phyloP scores from a whole-genome alignment of 352 stramenopile genomes.

The Phytopythium helicoides region DNA sequence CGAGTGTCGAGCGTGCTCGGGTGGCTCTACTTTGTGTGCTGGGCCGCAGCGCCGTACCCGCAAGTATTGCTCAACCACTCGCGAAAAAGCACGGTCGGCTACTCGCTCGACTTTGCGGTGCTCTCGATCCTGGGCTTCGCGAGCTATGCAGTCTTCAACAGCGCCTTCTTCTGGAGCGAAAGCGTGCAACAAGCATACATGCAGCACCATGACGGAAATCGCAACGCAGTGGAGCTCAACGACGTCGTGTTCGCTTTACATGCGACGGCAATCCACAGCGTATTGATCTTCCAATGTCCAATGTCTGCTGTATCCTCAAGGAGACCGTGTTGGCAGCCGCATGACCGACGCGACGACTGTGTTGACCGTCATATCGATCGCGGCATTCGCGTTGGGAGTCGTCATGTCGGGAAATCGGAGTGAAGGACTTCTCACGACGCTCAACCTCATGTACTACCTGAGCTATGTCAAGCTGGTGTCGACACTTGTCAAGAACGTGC shows the following conservation, averaged over 20 bases:
- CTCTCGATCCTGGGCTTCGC: constrained; percentile 91
- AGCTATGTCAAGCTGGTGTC: constrained; percentile 91
- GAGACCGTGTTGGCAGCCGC: constrained; percentile 32
- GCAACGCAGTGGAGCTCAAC: constrained; percentile 75
- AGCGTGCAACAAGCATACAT: constrained; percentile 83
- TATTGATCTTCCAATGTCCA: constrained; percentile 90
- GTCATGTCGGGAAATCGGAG: constrained; percentile 36
- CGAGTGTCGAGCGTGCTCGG: constrained; percentile 68
- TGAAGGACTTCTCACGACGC: constrained; percentile 51
- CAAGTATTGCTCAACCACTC: constrained; percentile 90
- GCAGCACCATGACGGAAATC: constrained; percentile 45
- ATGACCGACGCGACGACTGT: constrained; percentile 17
- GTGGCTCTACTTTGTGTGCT: constrained; percentile 85
- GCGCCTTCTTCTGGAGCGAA: constrained; percentile 83
- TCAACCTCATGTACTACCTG: constrained; percentile 91
- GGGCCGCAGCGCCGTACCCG: constrained; percentile 76
- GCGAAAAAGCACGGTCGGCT: constrained; percentile 75
- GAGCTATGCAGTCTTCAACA: constrained; percentile 91
- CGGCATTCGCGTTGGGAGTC: constrained; percentile 36
- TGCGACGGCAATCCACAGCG: constrained; percentile 69
- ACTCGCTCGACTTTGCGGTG: constrained; percentile 89
- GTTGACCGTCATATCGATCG: constrained; percentile 22
- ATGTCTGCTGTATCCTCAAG: constrained; percentile 80
- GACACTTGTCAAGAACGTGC: constrained; percentile 92
- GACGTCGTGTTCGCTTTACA: constrained; percentile 92